A percentile compares a stretch with the other conserved stretches of the same genome.
phyloP scores from a whole-genome alignment of 2,329 filamentous ascomycete genomes.

The Alternaria burnsii region DNA sequence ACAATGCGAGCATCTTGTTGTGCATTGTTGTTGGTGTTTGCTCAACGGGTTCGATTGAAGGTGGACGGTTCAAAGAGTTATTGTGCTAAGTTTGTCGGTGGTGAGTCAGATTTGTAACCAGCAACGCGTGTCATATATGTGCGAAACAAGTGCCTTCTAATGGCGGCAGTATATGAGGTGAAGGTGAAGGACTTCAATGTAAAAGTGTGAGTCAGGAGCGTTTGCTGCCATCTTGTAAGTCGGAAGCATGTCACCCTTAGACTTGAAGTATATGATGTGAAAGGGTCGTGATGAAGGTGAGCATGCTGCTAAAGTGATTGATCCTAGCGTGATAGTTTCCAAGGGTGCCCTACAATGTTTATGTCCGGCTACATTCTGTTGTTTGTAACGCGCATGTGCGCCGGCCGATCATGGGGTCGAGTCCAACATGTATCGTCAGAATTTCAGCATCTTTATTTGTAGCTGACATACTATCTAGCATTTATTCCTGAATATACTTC shows the following conservation, averaged over 20 bases:
- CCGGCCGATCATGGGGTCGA: background rate
- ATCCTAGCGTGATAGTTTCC: background rate
- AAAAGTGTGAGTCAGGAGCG: background rate
- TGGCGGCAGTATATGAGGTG: background rate
- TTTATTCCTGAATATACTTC: conserved; percentile 56
- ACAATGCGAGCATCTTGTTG: background rate
- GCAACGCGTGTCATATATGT: too few species aligned
- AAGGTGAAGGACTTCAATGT: background rate
- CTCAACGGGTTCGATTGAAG: background rate
- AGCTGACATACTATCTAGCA: background rate
- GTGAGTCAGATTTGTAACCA: background rate
- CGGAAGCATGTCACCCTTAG: background rate
- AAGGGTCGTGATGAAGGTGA: background rate
- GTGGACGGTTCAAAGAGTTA: background rate
- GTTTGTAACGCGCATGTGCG: background rate
- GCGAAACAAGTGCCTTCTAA: too few species aligned
- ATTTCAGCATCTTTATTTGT: background rate
- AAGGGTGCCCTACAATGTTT: background rate
- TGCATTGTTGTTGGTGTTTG: background rate
- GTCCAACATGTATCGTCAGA: background rate
- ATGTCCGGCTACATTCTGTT: background rate
- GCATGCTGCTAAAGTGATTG: background rate
- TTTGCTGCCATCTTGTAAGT: background rate
- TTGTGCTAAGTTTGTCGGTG: background rate
- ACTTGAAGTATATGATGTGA: background rate